These are phyloP conservation scores for Simplicillium sp. DNA, from an alignment of 2,329 filamentous ascomycete species.

Conservation along the genomic window DNA sequence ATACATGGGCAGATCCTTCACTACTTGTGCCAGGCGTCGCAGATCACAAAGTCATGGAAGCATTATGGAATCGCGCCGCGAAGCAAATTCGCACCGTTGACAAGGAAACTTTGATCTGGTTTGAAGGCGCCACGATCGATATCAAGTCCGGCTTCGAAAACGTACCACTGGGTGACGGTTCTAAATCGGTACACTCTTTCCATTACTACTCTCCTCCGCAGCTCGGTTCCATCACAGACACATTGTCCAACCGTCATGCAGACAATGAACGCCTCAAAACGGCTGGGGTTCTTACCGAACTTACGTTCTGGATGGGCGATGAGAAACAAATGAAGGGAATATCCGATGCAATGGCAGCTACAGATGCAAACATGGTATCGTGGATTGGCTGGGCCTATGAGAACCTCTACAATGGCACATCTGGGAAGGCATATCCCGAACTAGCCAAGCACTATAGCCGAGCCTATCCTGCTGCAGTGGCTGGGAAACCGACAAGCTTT, in stretches of 20 bases:
- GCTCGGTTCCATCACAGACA: slow-evolving; percentile 8
- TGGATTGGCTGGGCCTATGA: slow-evolving; percentile 12
- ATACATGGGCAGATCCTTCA: slow-evolving; percentile 8
- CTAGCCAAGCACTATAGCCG: slow-evolving; percentile 10
- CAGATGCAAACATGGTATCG: slow-evolving; percentile 10
- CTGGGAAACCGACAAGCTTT: slow-evolving; percentile 8
- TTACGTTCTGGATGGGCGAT: slow-evolving; percentile 11
- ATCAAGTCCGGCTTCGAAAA: slow-evolving; percentile 10
- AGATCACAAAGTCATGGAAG: slow-evolving; percentile 8
- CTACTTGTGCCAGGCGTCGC: slow-evolving; percentile 9
- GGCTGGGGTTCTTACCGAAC: slow-evolving; percentile 10
- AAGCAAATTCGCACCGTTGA: slow-evolving; percentile 9
- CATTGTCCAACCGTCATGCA: slow-evolving; percentile 7
- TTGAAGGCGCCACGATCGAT: slow-evolving; percentile 10
- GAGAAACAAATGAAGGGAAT: slow-evolving; percentile 8
- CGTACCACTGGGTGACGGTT: slow-evolving; percentile 10
- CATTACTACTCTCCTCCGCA: slow-evolving; percentile 12
- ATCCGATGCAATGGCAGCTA: slow-evolving; percentile 8
- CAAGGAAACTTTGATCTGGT: slow-evolving; percentile 12
- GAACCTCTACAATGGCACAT: slow-evolving; percentile 9
- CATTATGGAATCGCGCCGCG: slow-evolving; percentile 10
- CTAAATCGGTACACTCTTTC: slow-evolving; percentile 10
- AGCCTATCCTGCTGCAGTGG: slow-evolving; percentile 9
- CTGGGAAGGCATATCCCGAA: slow-evolving; percentile 7
- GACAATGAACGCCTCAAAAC: slow-evolving; percentile 10